phyloP scores from a whole-genome alignment of 768 basidiomycete species.

The Mycena sanguinolenta region DNA sequence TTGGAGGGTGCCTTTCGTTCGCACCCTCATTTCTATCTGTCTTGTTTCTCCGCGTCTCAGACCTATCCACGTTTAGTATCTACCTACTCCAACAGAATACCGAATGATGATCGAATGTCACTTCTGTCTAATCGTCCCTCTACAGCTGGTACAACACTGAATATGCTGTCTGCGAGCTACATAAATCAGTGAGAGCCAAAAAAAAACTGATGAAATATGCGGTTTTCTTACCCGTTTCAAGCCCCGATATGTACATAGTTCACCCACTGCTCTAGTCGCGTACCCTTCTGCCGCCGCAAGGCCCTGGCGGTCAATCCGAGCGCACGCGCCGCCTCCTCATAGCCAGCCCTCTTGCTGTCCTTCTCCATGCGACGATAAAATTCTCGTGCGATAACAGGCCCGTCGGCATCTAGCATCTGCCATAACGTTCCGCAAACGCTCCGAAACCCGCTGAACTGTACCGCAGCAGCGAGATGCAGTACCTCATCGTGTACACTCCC shows the following conservation, averaged over 20 bases:
- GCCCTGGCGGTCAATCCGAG: background rate
- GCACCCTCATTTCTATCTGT: too few relatives aligned
- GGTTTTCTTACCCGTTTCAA: background rate
- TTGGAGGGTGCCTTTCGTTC: too few relatives aligned
- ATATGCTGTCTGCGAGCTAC: too few relatives aligned
- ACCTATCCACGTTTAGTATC: too few relatives aligned
- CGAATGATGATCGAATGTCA: too few relatives aligned
- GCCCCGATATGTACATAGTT: slow-evolving; percentile 12
- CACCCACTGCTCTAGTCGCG: background rate
- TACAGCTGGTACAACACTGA: too few relatives aligned
- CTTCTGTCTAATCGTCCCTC: too few relatives aligned
- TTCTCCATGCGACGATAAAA: background rate
- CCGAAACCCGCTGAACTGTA: background rate
- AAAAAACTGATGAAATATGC: too few relatives aligned
- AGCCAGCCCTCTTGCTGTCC: background rate
- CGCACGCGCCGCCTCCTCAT: background rate
- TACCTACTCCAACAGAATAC: too few relatives aligned
- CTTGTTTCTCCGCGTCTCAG: too few relatives aligned
- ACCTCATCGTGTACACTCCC: background rate
- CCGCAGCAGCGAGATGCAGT: slow-evolving; percentile 2
- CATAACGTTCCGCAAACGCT: slow-evolving; percentile 2
- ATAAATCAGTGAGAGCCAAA: too few relatives aligned
- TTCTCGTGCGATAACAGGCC: background rate
- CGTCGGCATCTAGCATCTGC: background rate
- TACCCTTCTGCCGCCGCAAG: too few relatives aligned